Base-by-base conservation (phyloP, 2,329 filamentous ascomycete genomes). In the Colletotrichum filicis region DNA sequence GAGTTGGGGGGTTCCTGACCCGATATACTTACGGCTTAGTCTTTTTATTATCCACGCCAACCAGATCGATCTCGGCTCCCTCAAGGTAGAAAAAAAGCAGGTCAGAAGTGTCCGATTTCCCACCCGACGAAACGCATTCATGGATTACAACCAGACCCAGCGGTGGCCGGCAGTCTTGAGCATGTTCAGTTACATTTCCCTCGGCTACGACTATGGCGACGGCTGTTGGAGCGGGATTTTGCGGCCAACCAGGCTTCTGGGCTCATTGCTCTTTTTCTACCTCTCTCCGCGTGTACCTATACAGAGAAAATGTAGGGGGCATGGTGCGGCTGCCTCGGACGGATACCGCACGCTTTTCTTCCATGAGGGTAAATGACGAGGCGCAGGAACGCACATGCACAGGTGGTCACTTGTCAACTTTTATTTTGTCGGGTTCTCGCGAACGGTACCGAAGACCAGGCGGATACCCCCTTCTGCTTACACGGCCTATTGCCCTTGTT, bases 391-490 rank as follows among this genome's bases (percentile, higher is more conserved):
- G 49, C 28, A 56, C 65, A 58, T 68, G 52, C 52, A 68, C 42
- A 35, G 35, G 22, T 49, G 53, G 66, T 70, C 70, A 70, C 66
- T 73, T 73, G 70, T 70, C 66, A 56, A 60, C 22, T 73, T 64
- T 42, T 42, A 8, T 42, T 67, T 42, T 30, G 66, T 49, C 67
- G 68, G 62, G 52, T 66, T 55, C 49, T 66, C 68, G 66, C 66
- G 52, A 69, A 69, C 42, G 59, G 66, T 49, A 70, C 53, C 66
- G 55, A 70, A 58, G 14, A 57, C 65, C 16, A 35, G 64, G 57
- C 57, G 64, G 28, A 56, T 32, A 16, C 53, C 4, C 49, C n/a
- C n/a, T 19, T 49, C 65, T 56, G 32, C 53, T 66, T 19, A 35
- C 52, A 55, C 14, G 14, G 30, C 35, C 35, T 64, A 1, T 42